Evolutionary conservation across 495 filamentous ascomycete genomes (phyloP).

Genomic region (Hyphodiscus hymeniophilus): DNA sequence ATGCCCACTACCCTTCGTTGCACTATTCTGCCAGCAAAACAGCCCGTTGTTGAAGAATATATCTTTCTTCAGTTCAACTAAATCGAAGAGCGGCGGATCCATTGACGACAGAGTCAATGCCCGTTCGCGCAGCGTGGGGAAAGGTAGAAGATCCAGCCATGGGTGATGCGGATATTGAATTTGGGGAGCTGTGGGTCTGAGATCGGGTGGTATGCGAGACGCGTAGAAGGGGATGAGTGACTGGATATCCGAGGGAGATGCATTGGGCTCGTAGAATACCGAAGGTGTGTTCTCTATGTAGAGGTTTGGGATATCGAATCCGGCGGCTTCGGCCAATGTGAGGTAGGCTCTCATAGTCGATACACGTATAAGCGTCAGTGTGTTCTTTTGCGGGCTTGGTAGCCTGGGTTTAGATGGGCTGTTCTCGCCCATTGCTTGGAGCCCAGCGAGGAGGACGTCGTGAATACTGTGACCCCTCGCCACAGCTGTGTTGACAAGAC

Average conservation of each 20-base stretch:
- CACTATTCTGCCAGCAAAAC: conserved; percentile 4
- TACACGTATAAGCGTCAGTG: neutral
- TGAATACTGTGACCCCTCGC: neutral
- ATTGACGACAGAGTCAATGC: conserved; percentile 8
- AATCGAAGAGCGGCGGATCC: conserved; percentile 15
- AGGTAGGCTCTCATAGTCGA: conserved; percentile 4
- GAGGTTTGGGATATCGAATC: neutral
- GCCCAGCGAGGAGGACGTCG: conserved; percentile 3
- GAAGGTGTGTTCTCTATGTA: neutral
- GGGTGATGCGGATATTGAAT: conserved; percentile 34
- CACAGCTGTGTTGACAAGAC: conserved; percentile 3
- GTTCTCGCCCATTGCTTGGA: neutral
- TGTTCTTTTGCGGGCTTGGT: neutral
- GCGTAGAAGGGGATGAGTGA: neutral
- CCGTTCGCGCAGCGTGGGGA: conserved; percentile 36
- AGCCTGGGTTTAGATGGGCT: neutral
- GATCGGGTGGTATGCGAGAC: conserved; percentile 26
- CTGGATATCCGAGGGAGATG: neutral
- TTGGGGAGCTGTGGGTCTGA: conserved; percentile 42
- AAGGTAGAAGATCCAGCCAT: conserved; percentile 48
- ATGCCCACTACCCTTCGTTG: neutral
- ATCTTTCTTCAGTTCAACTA: conserved; percentile 15
- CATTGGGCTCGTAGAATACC: neutral
- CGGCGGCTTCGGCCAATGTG: neutral
- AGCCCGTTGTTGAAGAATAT: conserved; percentile 15